Base-by-base conservation (phyloP, 1,284 basidiomycete genomes). In the Cystobasidium sp. region DNA sequence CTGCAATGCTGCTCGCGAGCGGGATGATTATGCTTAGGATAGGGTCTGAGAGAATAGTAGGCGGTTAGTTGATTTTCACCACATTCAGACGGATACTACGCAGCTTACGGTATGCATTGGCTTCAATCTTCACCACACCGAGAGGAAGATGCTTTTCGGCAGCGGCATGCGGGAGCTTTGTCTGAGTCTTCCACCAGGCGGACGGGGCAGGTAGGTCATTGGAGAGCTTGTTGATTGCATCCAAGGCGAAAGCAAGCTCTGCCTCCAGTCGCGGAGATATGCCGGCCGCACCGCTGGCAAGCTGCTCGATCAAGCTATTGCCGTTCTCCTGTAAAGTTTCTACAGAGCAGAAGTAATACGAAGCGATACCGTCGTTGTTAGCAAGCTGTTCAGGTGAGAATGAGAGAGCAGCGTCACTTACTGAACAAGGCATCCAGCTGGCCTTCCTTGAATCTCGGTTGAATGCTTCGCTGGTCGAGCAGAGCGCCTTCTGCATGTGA, bases 51-150 rank as follows among this genome's bases (percentile, higher is more conserved):
- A 37, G 7, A 3, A 37, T 12, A 14, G 22, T 16, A 18, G 22
- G 16, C 3, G 53, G 8, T 8, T 20, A 24, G n/a, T 49, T 2
- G 6, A 14, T 14, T 49, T 14, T 49, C n/a, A 14, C 14, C 47
- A 49, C n/a, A 14, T 49, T n/a, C 47, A 3, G 6, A 14, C 14
- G n/a, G 6, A 6, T 3, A 49, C 12, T 3, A n/a, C n/a, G 14
- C 14, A 14, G 12, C 53, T 56, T 56, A 56, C 53, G 53, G 53
- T 56, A 22, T n/a, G 53, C 8, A 24, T 56, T 56, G 53, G 53
- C 53, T 56, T 56, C 20, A 22, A 56, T 24, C 14, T 2, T 7
- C 18, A 56, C 53, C 5, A 37, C 20, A 14, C 53, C 53, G 31
- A 22, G 31, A 16, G 53, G 53, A 3, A 56, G 12, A 14, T 37